Base-by-base conservation (phyloP, 2,329 filamentous ascomycete species). In the Sarocladium strictum region DNA sequence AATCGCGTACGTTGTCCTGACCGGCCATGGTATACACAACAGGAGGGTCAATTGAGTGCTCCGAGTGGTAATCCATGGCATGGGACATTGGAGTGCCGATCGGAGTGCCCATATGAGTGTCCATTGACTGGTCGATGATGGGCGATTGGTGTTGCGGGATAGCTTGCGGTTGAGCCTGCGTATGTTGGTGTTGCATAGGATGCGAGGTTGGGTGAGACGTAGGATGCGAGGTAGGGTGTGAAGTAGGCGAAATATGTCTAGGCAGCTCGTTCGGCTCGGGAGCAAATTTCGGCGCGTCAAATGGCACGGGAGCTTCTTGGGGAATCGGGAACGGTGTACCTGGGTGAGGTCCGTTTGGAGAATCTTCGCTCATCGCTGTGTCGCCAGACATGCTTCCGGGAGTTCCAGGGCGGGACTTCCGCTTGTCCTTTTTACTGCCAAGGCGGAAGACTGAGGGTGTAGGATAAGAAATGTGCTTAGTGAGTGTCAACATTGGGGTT, bases 291-390 rank as follows among this genome's bases (percentile, higher is more conserved):
- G 70, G 70, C 4, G 68, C 68, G 41, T 71, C 69, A n/a, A 67
- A 60, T 3, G 69, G 66, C 67, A 71, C 71, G 23, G 65, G 62
- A 10, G 61, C 61, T 56, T 72, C 70, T 53, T 67, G 68, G 15
- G 71, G 71, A 43, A 74, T 72, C 3, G 65, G 65, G 58, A 71
- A 71, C 3, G 71, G 71, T 11, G 71, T 73, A 51, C 70, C 71
- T 1, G 71, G 71, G 57, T 73, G 71, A 56, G 67, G 71, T 2
- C 69, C 70, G 51, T 61, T 57, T 26, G 64, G 62, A 35, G 60
- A 55, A 49, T 71, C 69, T 49, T 71, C 68, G 15, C 15, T 62
- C 61, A 72, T 71, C 33, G 54, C n/a, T 2, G 51, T 37, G 32
- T 47, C 54, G 3, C 49, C 38, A 40, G 4, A 61, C 62, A 58